Conservation (phyloP, 2,329 filamentous ascomycete genomes). For the Elsinoe ampelina region DNA sequence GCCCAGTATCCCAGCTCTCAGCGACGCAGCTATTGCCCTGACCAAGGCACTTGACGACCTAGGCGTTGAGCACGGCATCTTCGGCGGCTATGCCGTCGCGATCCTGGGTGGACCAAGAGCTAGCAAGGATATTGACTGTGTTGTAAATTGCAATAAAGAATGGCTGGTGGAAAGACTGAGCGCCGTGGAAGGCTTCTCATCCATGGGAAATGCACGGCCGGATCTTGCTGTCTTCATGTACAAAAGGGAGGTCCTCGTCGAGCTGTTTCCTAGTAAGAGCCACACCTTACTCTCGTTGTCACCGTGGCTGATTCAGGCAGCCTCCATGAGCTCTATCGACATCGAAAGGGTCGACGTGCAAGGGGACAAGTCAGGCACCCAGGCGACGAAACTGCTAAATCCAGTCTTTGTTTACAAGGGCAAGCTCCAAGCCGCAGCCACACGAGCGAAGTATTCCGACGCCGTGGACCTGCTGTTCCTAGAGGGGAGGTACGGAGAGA, state of each 20-base stretch:
- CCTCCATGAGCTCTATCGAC: neutral
- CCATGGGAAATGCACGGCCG: neutral
- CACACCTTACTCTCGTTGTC: neutral
- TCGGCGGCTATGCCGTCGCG: neutral
- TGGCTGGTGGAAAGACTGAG: neutral
- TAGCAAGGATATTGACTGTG: neutral
- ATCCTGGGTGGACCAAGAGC: neutral
- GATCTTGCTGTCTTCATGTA: neutral
- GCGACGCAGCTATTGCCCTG: neutral
- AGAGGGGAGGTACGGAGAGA: constrained; percentile 15
- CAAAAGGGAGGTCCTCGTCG: neutral
- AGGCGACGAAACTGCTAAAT: constrained; percentile 17
- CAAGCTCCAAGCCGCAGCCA: constrained; percentile 21
- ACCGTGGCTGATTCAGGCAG: neutral
- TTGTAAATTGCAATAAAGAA: neutral
- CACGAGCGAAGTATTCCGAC: constrained; percentile 20
- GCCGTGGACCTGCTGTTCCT: constrained; percentile 20
- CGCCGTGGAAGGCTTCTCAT: neutral
- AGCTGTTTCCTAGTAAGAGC: neutral
- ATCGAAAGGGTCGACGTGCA: neutral
- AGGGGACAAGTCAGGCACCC: neutral
- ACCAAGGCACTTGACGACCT: neutral
- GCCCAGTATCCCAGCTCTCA: neutral
- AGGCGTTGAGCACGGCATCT: neutral
- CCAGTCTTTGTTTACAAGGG: constrained; percentile 22